phyloP scores from a whole-genome alignment of 2,329 filamentous ascomycete species.

The Arthroderma sp. region DNA sequence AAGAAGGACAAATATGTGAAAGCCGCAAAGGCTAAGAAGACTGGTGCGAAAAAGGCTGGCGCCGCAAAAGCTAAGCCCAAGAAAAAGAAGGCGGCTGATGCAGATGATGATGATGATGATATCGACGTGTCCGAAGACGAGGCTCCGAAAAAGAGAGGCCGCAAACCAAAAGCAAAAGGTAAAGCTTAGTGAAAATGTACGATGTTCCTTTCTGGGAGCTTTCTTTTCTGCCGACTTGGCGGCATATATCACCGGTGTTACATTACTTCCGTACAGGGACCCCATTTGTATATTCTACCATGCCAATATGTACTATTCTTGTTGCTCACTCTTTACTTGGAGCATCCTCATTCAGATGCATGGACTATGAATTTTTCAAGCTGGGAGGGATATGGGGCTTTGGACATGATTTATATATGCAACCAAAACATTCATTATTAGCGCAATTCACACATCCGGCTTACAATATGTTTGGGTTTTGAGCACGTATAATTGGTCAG shows the following conservation, averaged over 20 bases:
- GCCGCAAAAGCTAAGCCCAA: constrained; percentile 17
- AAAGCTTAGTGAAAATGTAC: neutral
- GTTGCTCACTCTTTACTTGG: neutral
- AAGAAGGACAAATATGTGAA: constrained; percentile 96
- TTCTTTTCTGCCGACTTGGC: neutral
- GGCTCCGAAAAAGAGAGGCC: constrained; percentile 40
- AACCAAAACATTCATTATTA: neutral
- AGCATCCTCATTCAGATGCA: neutral
- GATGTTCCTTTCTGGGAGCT: neutral
- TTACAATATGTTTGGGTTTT: neutral
- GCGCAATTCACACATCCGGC: neutral
- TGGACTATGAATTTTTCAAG: neutral
- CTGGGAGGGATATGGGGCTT: neutral
- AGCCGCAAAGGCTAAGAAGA: constrained; percentile 61
- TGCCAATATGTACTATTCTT: neutral
- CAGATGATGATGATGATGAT: constrained; percentile 23
- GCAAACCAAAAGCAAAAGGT: constrained; percentile 10
- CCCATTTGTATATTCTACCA: constrained; percentile 1
- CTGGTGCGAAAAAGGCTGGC: constrained; percentile 20
- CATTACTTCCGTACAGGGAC: neutral
- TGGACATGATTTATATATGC: neutral
- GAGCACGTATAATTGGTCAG: neutral
- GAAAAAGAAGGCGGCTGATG: constrained; percentile 25
- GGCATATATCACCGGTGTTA: neutral
- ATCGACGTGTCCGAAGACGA: constrained; percentile 35